These are phyloP conservation scores for Whalleya microplaca DNA, from an alignment of 2,329 filamentous ascomycete species.

Conservation along the genomic window DNA sequence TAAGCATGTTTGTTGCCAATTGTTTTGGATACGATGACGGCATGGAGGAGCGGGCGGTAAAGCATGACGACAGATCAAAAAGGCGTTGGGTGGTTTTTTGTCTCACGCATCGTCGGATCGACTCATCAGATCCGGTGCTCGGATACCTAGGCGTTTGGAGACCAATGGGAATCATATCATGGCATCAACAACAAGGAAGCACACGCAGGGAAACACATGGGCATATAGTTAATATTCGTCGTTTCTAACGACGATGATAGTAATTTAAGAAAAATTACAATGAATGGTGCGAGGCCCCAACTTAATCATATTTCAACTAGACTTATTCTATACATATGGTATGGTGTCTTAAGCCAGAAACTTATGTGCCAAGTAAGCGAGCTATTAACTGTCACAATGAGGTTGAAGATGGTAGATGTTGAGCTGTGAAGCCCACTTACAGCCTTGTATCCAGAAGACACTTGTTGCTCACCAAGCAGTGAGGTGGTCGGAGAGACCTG, in stretches of 20 bases:
- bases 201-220: not conserved
- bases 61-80: conserved; percentile 27
- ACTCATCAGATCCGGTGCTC: not conserved
- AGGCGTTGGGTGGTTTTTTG: conserved; percentile 17
- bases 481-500: not conserved
- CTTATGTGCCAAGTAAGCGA: not conserved
- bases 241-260: not conserved
- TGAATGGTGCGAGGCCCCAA: not conserved
- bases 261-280: not conserved
- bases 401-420: not conserved
- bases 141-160: not conserved
- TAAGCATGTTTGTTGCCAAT: conserved; percentile 4
- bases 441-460: not conserved
- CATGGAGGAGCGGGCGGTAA: conserved; percentile 16
- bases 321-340: too few relatives aligned
- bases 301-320: not conserved
- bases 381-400: not conserved
- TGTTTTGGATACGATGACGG: conserved; percentile 6
- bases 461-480: not conserved
- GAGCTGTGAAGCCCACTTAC: not conserved
- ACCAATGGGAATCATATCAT: not conserved
- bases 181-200: not conserved
- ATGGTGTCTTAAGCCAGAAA: too few relatives aligned
- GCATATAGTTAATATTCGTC: not conserved
- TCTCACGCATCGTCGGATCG: not conserved